phyloP scores from a whole-genome alignment of 495 filamentous ascomycete genomes.

The Penicillium bialowiezense region DNA sequence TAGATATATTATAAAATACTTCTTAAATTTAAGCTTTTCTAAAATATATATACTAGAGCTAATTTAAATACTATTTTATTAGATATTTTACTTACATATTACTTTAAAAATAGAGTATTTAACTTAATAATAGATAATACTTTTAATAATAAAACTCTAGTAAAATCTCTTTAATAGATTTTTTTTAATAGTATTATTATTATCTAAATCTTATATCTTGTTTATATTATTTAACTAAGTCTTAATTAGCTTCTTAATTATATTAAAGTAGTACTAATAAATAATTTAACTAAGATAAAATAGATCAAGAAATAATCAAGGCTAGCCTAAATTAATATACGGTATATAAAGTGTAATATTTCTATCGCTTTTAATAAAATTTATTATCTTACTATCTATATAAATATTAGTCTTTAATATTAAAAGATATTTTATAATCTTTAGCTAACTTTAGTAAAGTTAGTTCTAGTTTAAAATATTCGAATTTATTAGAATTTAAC shows the following conservation, averaged over 20 bases:
- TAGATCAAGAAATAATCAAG: not conserved
- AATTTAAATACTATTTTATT: not conserved
- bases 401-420: not conserved
- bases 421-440: too few relatives aligned
- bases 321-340: not conserved
- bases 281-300: not conserved
- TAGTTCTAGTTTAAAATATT: not conserved
- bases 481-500: conserved; percentile 1
- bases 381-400: conserved; percentile 1
- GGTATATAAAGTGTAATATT: not conserved
- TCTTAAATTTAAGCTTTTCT: not conserved
- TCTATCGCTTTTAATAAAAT: conserved; percentile 1
- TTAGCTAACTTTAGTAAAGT: not conserved
- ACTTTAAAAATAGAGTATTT: not conserved
- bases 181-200: not conserved
- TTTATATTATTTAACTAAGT: not conserved
- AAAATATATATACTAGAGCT: not conserved
- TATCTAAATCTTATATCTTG: not conserved
- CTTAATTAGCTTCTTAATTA: conserved; percentile 1
- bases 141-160: not conserved
- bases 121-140: not conserved
- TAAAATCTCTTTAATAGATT: not conserved
- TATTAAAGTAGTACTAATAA: not conserved
- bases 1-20: not conserved
- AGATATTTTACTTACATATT: not conserved